Base-by-base conservation (phyloP, 305 asterid species). In the Plantago coronopus region DNA sequence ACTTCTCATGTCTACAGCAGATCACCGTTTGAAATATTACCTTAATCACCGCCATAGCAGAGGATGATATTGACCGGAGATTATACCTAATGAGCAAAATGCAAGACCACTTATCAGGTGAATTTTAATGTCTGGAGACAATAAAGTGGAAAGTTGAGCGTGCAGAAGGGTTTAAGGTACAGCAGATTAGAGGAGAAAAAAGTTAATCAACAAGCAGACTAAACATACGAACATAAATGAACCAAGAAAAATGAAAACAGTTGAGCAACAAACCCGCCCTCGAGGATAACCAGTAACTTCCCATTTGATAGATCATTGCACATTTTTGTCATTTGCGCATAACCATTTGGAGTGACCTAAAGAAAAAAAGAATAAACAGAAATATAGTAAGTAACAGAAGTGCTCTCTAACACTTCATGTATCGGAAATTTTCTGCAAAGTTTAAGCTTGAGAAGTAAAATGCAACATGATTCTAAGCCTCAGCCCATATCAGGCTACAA, bases 21-120 rank as follows among this genome's bases (percentile, higher is more conserved):
- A 51, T 61, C 17, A 60, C 54, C 50, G 37, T 59, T 37, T 45
- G 54, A 55, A 64, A 70, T 57, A 38, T 68, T 76, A 91, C 98
- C 97, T 89, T 79, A 53, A 91, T 81, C 62, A 91, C 98, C 27
- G 87, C 81, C 49, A 95, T 87, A 48, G 96, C 98, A 63, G 98
- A 91, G 69, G 85, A 73, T 70, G 98, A 86, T 66, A 91, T 91
- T 53, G 98, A 91, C 54, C 98, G 94, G 63, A 91, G 96, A 79
- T 91, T 91, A 71, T 91, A 91, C 71, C 98, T 91, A 85, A 34
- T 34, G 42, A 34, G 10, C 66, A 74, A 68, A 73, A 34, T 67
- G 20, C 5, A 45, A 19, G 68, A 72, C 65, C 48, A 51, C 55
- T 59, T 51, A 53, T 63, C 37, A 71, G 59, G 59, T 1, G 48